Base-by-base conservation (phyloP, 163 green algal species). In the Chloromonas sp. region DNA sequence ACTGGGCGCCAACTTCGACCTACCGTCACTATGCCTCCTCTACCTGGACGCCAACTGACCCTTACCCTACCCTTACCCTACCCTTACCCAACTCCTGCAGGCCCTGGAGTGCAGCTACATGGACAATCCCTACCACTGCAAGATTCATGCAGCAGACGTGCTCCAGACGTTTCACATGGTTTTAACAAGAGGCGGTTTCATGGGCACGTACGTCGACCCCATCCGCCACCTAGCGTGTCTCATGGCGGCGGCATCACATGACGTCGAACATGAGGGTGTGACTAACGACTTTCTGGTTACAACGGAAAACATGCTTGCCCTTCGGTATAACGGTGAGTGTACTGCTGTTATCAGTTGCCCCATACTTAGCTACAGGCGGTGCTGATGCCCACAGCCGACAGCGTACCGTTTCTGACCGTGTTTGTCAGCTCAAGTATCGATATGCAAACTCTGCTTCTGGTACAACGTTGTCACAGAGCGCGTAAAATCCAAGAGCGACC, bases 131-230 rank as follows among this genome's bases (percentile, higher is more conserved):
- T 92, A 92, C 88, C 91, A 92, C 83, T 90, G 88, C 84, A 81
- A 82, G 14, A 88, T 82, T 3, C 87, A 92, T 70, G 89, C 87
- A 59, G 87, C 87, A 2, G 90, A 93, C 86, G 90, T 92, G 83
- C 85, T 89, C 13, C 89, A 93, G 83, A 90, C 84, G 1, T 70
- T 89, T 58, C 86, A 89, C 81, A 82, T 87, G 60, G 77, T 89
- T 14, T 58, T 89, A 11, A 81, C 83, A 58, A 14, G 60, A 11
- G 81, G 83, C 3, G 83, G 85, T 71, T 83, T 89, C 60, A 62
- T 82, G 1, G 60, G 79, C 1, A 36, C 78, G 61, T 86, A 89
- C 83, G 71, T 85, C 36, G 83, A 85, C 61, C 81, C 58, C 13
- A 70, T 88, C 36, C 70, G 70, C 79, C 82, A 85, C 71, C 71